Evolutionary conservation across 345 rosid species (phyloP), one percentile per base, ranked within the genome.

Genomic region (Citrus sinensis): DNA sequence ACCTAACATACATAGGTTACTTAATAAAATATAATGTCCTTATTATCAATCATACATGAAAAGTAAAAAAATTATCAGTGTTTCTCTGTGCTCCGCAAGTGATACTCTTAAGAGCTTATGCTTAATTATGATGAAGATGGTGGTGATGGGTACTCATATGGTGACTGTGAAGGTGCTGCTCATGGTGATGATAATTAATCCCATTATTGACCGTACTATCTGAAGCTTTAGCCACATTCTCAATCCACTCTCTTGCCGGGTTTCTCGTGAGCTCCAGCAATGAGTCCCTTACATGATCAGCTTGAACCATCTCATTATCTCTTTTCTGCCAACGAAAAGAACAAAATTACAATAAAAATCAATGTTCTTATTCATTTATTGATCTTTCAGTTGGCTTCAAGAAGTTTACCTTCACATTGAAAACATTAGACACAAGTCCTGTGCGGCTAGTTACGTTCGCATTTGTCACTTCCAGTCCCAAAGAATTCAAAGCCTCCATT

Each of bases 381-480:
- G 67, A 64, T 64, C 67, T 64, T 61, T 64, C n/a, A 30, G 67
- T 32, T 61, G 19, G 40, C 9, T 30, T 64, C 7, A 2, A 30
- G 20, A 9, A 30, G 2, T n/a, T 30, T 85, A 95, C 99, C 99
- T 90, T 90, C 9, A 94, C 99, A 74, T 86, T 88, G 84, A 96
- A 89, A 77, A 96, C 91, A 84, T 94, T 95, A 1, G 98, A 93
- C 66, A 94, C 97, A 42, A 95, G 97, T 70, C 95, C 83, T 74
- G 86, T 83, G 82, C 39, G 89, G 79, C 97, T 90, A 74, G 94
- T 94, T 1, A 91, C 91, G 77, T 95, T 95, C 17, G 90, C 98
- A 84, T 92, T 89, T 55, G 91, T 89, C 7, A 95, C 98, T 84
- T 91, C 97, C 27, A 95, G 83, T n/a, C 98, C 98, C 16, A 94